phyloP scores from a whole-genome alignment of 2,329 filamentous ascomycete species.

The Beauveria scarabaeidicola region DNA sequence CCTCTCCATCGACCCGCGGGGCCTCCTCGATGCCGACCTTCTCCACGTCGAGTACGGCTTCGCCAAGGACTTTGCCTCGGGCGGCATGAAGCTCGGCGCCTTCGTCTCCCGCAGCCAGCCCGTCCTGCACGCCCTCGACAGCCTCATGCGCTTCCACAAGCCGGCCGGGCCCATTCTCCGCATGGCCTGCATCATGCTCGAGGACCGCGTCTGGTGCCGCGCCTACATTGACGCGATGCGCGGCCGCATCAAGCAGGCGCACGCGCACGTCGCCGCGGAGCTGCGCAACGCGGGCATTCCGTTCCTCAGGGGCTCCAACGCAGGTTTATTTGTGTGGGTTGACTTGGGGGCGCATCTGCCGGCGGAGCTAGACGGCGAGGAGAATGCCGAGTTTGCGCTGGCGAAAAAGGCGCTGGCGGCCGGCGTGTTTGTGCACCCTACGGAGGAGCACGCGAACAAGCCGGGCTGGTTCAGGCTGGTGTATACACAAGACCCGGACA shows the following conservation, averaged over 20 bases:
- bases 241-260: constrained; percentile 29
- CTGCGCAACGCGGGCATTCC: constrained; percentile 33
- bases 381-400: constrained; percentile 34
- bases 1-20: constrained; percentile 34
- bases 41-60: constrained; percentile 43
- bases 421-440: constrained; percentile 42
- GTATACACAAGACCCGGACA: constrained; percentile 32
- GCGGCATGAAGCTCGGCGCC: constrained; percentile 42
- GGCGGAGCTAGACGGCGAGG: constrained; percentile 18
- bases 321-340: constrained; percentile 49
- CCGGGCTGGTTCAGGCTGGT: constrained; percentile 47
- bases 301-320: constrained; percentile 39
- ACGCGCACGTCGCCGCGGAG: constrained; percentile 28
- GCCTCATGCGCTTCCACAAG: constrained; percentile 37
- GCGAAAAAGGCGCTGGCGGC: constrained; percentile 33
- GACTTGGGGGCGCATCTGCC: constrained; percentile 38
- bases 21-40: constrained; percentile 36
- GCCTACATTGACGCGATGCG: constrained; percentile 34
- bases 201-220: constrained; percentile 36
- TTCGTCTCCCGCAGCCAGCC: constrained; percentile 32
- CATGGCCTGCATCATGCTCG: constrained; percentile 36
- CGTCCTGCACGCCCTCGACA: constrained; percentile 27
- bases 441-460: constrained; percentile 35
- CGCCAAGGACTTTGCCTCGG: constrained; percentile 43
- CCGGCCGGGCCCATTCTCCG: constrained; percentile 35